Evolutionary conservation across 495 filamentous ascomycete species (phyloP).

Genomic region (Penicillium robsamsonii): DNA sequence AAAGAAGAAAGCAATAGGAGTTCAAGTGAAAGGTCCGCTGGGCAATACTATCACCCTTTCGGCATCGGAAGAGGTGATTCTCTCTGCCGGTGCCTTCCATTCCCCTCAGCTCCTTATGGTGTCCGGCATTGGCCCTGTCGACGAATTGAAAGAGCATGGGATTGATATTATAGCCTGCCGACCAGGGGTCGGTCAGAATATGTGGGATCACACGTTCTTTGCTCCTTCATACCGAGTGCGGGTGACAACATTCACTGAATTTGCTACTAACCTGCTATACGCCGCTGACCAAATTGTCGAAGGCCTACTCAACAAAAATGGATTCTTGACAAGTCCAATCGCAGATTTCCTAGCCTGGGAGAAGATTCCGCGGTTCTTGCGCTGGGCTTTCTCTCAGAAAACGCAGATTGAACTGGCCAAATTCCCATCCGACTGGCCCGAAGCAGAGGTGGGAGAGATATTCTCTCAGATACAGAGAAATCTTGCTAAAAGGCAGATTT

Average conservation of each 20-base stretch:
- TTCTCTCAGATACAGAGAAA: neutral
- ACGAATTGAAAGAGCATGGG: constrained; percentile 29
- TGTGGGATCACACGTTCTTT: constrained; percentile 43
- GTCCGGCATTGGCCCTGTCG: constrained; percentile 45
- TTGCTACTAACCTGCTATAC: constrained; percentile 15
- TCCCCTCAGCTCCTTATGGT: constrained; percentile 47
- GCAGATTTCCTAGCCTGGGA: constrained; percentile 48
- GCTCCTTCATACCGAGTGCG: constrained; percentile 21
- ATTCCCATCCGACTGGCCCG: constrained; percentile 57
- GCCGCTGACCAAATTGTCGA: constrained; percentile 14
- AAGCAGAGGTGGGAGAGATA: constrained; percentile 45
- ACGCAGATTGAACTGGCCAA: constrained; percentile 26
- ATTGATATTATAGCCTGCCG: constrained; percentile 41
- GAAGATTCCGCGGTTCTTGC: constrained; percentile 42
- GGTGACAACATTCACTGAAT: constrained; percentile 24
- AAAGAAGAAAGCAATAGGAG: constrained; percentile 9
- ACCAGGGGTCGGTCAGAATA: constrained; percentile 49
- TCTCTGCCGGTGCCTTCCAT: constrained; percentile 31
- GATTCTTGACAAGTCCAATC: constrained; percentile 37
- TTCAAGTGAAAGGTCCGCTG: constrained; percentile 21
- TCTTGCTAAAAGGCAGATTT: constrained; percentile 14
- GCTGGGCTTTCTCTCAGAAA: constrained; percentile 21
- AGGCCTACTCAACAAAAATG: constrained; percentile 16
- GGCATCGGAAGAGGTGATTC: constrained; percentile 45
- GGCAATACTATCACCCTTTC: constrained; percentile 30